Evolutionary conservation across 2,329 filamentous ascomycete genomes (phyloP).

Genomic region (Cyclaneusma minus): DNA sequence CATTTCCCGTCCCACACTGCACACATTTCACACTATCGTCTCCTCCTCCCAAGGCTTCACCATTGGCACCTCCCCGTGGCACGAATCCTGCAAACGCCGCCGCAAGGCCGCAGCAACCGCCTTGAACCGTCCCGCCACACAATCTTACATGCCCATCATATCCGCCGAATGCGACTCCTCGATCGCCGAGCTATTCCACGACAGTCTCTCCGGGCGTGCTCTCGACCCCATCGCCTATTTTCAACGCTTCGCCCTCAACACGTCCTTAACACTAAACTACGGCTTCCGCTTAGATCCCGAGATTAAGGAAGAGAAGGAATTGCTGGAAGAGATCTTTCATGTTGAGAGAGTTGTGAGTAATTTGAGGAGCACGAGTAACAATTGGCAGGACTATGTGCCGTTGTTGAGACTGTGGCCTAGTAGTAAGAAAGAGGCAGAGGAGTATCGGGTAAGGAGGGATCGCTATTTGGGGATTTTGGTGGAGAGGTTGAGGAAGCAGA

Average conservation of each 20-base stretch:
- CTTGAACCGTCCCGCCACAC: slow-evolving; percentile 58
- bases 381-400: slow-evolving; percentile 77
- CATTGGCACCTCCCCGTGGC: slow-evolving; percentile 73
- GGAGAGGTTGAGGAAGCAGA: slow-evolving; percentile 41
- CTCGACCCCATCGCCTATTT: slow-evolving; percentile 61
- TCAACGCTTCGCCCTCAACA: slow-evolving; percentile 62
- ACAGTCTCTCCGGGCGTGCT: slow-evolving; percentile 47
- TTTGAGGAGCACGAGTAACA: slow-evolving; percentile 65
- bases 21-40: slow-evolving; percentile 70
- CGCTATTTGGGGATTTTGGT: slow-evolving; percentile 46
- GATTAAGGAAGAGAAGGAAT: slow-evolving; percentile 46
- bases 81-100: slow-evolving; percentile 62
- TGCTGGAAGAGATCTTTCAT: slow-evolving; percentile 58
- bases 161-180: slow-evolving; percentile 60
- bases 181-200: slow-evolving; percentile 54
- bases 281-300: slow-evolving; percentile 56
- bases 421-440: slow-evolving; percentile 44
- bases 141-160: slow-evolving; percentile 70
- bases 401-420: slow-evolving; percentile 49
- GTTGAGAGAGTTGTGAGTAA: slow-evolving; percentile 65
- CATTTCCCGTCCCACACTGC: slow-evolving; percentile 62
- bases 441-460: slow-evolving; percentile 54
- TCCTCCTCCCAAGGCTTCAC: slow-evolving; percentile 66
- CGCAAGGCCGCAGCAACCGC: slow-evolving; percentile 69
- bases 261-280: slow-evolving; percentile 64